phyloP scores from a whole-genome alignment of 2,329 filamentous ascomycete species.

The Cryphonectria nitschkei region DNA sequence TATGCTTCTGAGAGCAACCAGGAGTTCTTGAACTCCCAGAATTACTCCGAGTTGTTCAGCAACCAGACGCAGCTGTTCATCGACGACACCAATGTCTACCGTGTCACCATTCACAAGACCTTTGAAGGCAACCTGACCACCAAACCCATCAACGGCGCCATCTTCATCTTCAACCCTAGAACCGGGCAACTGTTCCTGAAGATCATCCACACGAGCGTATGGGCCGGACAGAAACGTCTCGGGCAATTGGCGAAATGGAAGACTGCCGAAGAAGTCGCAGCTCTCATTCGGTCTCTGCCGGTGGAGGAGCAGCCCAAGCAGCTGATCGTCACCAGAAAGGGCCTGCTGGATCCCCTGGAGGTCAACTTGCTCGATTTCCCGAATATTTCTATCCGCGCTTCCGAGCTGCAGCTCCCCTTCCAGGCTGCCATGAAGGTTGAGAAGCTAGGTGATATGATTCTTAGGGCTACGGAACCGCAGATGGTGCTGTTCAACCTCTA shows the following conservation, averaged over 20 bases:
- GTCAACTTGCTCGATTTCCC: conserved; percentile 98
- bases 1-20: conserved; percentile 99
- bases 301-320: conserved; percentile 99
- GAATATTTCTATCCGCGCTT: conserved; percentile 97
- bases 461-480: conserved; percentile 96
- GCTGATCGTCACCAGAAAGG: conserved; percentile 96
- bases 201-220: conserved; percentile 99
- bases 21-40: conserved; percentile 98
- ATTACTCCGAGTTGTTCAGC: conserved; percentile 98
- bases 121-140: conserved; percentile 99
- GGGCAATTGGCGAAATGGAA: conserved; percentile 99
- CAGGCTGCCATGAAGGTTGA: conserved; percentile 99
- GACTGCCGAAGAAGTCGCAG: conserved; percentile 98
- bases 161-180: conserved; percentile 99
- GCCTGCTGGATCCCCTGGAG: conserved; percentile 93
- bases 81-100: conserved; percentile 98
- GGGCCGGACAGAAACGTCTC: conserved; percentile 98
- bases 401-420: conserved; percentile 95
- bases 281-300: conserved; percentile 90
- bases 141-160: conserved; percentile 98
- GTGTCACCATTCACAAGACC: conserved; percentile 99
- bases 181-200: conserved; percentile 98
- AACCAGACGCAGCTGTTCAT: conserved; percentile 99
- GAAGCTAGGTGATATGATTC: conserved; percentile 98
- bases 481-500: conserved; percentile 99